Evolutionary conservation across 1,284 basidiomycete genomes (phyloP), one percentile per base, ranked within the genome.

Genomic region (Moesziomyces globuligerus): DNA sequence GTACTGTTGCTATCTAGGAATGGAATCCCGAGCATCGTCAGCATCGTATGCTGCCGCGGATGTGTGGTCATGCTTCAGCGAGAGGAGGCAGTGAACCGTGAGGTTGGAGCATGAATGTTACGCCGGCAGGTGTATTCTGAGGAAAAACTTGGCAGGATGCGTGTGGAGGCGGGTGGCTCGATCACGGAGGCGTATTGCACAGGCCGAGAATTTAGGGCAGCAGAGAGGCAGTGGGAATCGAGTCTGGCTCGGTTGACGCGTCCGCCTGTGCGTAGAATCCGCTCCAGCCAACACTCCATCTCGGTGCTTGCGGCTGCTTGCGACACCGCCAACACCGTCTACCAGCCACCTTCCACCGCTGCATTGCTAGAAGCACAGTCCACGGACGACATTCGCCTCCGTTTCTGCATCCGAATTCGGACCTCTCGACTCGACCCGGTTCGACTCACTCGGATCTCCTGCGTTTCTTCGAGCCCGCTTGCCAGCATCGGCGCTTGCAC

Each of bases 131-230:
- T 34, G 7, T 17, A 34, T 6, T 6, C 3, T 3, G 26, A 18
- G 7, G 24, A 11, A 42, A 48, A 50, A 48, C 28, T 43, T 0
- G 21, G 13, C 32, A 9, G n/a, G n/a, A n/a, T n/a, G n/a, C n/a
- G 42, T 53, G 62, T 66, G 62, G 62, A 66, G 62, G 59, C 17
- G 9, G 25, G 28, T 41, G 26, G 37, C 42, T 53, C 62, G 62
- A 66, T 66, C 62, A 66, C 62, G 54, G 48, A n/a, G n/a, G n/a
- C n/a, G n/a, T n/a, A n/a, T n/a, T n/a, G n/a, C 41, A 15, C 21
- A 34, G 40, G 25, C 29, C 9, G 28, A 53, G 3, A 50, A 53
- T 45, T 37, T 25, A 28, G 9, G 28, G 51, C 26, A 39, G 55
- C 55, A 59, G 55, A 58, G 18, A 42, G 34, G 62, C 62, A 65